Evolutionary conservation across 495 filamentous ascomycete genomes (phyloP).

Genomic region (Friedmanniomyces endolithicus): DNA sequence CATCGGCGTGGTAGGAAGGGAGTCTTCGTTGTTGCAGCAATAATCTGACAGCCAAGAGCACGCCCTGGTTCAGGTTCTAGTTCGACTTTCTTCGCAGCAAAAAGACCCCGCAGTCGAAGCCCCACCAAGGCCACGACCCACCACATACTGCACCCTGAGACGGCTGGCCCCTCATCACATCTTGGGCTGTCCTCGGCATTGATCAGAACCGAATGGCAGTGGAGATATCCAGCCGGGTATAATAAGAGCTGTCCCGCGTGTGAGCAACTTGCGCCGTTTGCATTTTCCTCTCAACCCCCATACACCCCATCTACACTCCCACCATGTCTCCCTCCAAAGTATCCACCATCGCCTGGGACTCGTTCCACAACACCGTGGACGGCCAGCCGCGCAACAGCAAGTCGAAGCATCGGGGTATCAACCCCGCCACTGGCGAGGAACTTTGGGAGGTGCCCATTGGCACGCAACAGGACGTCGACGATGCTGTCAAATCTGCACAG

Average conservation of each 20-base stretch:
- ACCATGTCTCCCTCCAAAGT: constrained; percentile 33
- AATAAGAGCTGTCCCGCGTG: not conserved
- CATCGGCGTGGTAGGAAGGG: too few relatives aligned
- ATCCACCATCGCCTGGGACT: constrained; percentile 28
- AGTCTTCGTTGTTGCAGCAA: too few relatives aligned
- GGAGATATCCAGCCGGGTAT: not conserved
- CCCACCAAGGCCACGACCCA: too few relatives aligned
- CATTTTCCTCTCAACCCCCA: not conserved
- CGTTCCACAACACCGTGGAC: constrained; percentile 40
- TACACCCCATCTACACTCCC: not conserved
- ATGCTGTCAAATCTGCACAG: constrained; percentile 37
- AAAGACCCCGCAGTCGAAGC: too few relatives aligned
- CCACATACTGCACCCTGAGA: too few relatives aligned
- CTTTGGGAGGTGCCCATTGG: constrained; percentile 45
- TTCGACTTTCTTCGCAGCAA: too few relatives aligned
- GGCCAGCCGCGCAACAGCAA: constrained; percentile 30
- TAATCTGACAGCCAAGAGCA: too few relatives aligned
- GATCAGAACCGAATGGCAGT: not conserved
- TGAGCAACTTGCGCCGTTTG: not conserved
- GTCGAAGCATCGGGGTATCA: constrained; percentile 34
- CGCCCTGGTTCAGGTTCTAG: too few relatives aligned
- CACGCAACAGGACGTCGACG: constrained; percentile 42
- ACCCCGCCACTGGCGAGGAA: constrained; percentile 39
- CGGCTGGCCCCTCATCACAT: too few relatives aligned
- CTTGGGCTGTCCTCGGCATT: not conserved